phyloP scores from a whole-genome alignment of 257 asterid genomes.

The Misopates orontium region DNA sequence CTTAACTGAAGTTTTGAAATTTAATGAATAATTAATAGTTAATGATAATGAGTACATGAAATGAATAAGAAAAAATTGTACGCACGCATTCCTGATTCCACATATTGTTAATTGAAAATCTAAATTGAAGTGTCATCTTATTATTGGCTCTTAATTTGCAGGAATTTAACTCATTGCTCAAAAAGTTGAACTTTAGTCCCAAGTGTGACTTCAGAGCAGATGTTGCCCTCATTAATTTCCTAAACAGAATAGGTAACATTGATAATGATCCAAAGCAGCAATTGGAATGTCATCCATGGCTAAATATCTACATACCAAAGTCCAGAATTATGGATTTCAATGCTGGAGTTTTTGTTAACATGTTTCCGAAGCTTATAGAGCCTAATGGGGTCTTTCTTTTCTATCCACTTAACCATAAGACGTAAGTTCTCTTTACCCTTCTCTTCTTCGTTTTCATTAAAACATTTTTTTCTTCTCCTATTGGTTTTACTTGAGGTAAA shows the following conservation, averaged over 20 bases:
- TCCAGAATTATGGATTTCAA: constrained; percentile 59
- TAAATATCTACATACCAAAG: constrained; percentile 70
- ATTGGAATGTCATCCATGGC: constrained; percentile 76
- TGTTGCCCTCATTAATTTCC: constrained; percentile 29
- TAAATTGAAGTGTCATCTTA: too few species aligned
- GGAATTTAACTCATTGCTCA: constrained; percentile 36
- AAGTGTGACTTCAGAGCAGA: constrained; percentile 29
- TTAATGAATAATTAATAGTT: too few species aligned
- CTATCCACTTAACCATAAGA: constrained; percentile 58
- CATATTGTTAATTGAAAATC: neutral
- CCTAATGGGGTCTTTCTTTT: constrained; percentile 46
- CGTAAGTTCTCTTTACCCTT: constrained; percentile 71
- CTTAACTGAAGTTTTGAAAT: too few species aligned
- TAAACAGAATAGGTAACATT: constrained; percentile 29
- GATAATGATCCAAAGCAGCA: constrained; percentile 28
- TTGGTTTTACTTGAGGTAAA: too few species aligned
- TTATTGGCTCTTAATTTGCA: constrained; percentile 8
- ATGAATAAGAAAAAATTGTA: too few species aligned
- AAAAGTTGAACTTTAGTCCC: constrained; percentile 31
- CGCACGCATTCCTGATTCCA: too few species aligned
- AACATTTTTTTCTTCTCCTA: too few species aligned
- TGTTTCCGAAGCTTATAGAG: constrained; percentile 45
- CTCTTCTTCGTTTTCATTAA: too few species aligned
- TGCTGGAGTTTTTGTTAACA: constrained; percentile 52
- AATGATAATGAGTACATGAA: too few species aligned